Conservation (phyloP, 2,329 filamentous ascomycete genomes). For the Colletotrichum sp. region DNA sequence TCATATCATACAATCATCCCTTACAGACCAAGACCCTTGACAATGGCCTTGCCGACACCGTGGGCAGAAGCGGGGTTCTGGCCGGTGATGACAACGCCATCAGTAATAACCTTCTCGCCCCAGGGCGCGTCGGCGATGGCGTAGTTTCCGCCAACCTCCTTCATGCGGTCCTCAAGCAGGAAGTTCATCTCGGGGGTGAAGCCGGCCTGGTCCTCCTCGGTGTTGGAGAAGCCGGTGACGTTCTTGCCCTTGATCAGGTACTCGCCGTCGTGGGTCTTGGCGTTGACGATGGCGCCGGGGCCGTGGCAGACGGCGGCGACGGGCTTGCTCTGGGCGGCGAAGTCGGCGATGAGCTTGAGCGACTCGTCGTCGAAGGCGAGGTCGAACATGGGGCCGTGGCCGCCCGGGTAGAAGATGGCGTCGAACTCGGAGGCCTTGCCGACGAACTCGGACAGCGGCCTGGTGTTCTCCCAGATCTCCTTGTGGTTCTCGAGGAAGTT, state of each 20-base stretch:
- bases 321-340: conserved; percentile 64
- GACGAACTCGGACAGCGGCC: conserved; percentile 59
- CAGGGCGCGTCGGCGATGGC: conserved; percentile 55
- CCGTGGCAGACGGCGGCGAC: conserved; percentile 74
- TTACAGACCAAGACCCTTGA: conserved; percentile 44
- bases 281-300: conserved; percentile 65
- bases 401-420: conserved; percentile 63
- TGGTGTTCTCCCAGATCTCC: conserved; percentile 67
- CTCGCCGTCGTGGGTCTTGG: conserved; percentile 54
- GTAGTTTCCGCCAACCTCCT: conserved; percentile 57
- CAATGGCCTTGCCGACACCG: conserved; percentile 55
- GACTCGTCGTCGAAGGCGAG: conserved; percentile 62
- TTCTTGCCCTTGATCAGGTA: conserved; percentile 59
- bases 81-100: conserved; percentile 59
- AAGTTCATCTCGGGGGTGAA: conserved; percentile 62
- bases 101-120: conserved; percentile 53
- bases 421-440: conserved; percentile 66
- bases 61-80: conserved; percentile 62
- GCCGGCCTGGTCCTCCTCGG: conserved; percentile 54
- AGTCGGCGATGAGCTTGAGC: conserved; percentile 65
- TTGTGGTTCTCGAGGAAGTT: conserved; percentile 62
- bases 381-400: conserved; percentile 72
- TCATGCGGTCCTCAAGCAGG: conserved; percentile 59
- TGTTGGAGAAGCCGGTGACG: conserved; percentile 68
- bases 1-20: background rate